Evolutionary conservation across 192 early-diverging fungal species (phyloP), one percentile per base, ranked within the genome.

Genomic region (Mortierella antarctica): DNA sequence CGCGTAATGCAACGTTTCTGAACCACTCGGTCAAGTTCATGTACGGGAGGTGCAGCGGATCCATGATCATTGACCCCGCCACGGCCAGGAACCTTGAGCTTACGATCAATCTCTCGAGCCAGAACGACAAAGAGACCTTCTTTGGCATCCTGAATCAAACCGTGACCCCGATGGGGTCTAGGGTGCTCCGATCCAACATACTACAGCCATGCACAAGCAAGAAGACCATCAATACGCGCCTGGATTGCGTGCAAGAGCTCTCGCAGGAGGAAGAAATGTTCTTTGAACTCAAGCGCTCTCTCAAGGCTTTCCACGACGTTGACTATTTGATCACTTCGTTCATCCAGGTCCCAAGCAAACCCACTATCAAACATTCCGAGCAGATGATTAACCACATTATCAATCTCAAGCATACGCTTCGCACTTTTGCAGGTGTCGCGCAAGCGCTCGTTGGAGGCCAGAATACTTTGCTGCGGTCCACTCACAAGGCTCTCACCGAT

Each of bases 131-230:
- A 21, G 71, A 90, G 7, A 86, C 88, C 0, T 73, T 94, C 2
- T 91, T 86, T 70, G 91, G 91, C 40, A 68, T 89, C 1, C 58
- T 94, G 15, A 88, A 91, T 65, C 71, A 87, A 23, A 92, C 92
- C 0, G 47, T 65, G 6, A 94, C 93, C 4, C 70, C 87, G 2
- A 94, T 94, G 93, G 93, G 93, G 44, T 79, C 88, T 15, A 87
- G 94, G 5, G 70, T 96, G 17, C 83, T 97, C 40, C 88, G 92
- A 6, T 86, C 88, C 44, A 95, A 89, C 76, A 92, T 96, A 12
- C 61, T 97, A 17, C 94, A 96, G 73, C 96, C 95, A 15, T 64
- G 76, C 4, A 88, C 54, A 14, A 83, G 90, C 65, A 44, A 84
- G 47, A 67, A 68, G n/a, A 86, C 86, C 0, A 87, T 93, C 20